These are phyloP conservation scores for Vitis hybrid DNA, from an alignment of 177 flowering plant genomes.

Conservation along the genomic window DNA sequence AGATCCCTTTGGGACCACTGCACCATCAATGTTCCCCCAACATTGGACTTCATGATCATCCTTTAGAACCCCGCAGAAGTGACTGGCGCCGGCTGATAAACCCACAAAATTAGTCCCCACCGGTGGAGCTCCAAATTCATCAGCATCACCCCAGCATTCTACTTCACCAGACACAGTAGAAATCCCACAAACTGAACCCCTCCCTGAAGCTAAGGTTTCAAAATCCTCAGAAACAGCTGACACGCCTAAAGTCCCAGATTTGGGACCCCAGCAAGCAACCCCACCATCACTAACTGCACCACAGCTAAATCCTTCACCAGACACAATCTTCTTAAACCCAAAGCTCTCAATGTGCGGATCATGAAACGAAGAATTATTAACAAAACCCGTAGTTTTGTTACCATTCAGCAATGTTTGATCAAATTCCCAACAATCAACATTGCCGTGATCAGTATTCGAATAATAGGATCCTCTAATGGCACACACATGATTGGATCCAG, in stretches of 20 bases:
- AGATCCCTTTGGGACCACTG: constrained; percentile 56
- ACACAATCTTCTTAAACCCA: constrained; percentile 50
- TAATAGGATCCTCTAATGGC: constrained; percentile 78
- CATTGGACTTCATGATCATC: constrained; percentile 79
- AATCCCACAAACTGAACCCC: constrained; percentile 65
- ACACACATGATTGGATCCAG: constrained; percentile 81
- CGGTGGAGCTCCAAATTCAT: constrained; percentile 26
- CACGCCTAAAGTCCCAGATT: constrained; percentile 35
- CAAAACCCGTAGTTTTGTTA: constrained; percentile 17
- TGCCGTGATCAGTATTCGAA: constrained; percentile 44
- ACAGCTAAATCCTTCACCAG: constrained; percentile 87
- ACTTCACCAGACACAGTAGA: constrained; percentile 38
- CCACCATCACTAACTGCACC: constrained; percentile 56
- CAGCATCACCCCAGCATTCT: constrained; percentile 63
- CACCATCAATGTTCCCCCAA: constrained; percentile 72
- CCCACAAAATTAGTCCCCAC: constrained; percentile 47
- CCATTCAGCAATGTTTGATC: constrained; percentile 11
- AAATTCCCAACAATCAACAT: constrained; percentile 82
- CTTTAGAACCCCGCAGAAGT: constrained; percentile 81
- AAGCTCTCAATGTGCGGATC: constrained; percentile 33
- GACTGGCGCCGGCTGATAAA: constrained; percentile 62
- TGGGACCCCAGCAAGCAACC: constrained; percentile 74
- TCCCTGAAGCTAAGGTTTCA: constrained; percentile 46
- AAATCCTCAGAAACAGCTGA: constrained; percentile 28
- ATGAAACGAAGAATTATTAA: constrained; percentile 25